phyloP scores from a whole-genome alignment of 306 rosid genomes.

The Pterocarpus santalinus region DNA sequence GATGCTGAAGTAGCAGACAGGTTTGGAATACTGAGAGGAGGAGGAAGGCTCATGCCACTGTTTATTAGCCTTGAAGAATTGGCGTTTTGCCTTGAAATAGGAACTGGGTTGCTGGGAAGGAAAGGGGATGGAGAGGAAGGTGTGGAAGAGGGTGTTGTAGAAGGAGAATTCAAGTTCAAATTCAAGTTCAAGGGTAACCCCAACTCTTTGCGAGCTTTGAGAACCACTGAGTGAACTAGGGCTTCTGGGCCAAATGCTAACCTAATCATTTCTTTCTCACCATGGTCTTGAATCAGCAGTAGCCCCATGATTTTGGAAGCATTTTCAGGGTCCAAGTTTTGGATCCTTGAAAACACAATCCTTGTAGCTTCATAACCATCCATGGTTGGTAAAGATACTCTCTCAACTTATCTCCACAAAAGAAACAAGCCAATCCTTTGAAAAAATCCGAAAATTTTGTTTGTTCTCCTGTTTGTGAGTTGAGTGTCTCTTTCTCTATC shows the following conservation, averaged over 20 bases:
- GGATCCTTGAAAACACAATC: conserved; percentile 88
- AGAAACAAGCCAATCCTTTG: too few relatives aligned
- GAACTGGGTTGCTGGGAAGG: conserved; percentile 24
- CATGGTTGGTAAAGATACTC: conserved; percentile 51
- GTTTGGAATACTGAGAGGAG: conserved; percentile 70
- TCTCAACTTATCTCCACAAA: too few relatives aligned
- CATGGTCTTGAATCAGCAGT: conserved; percentile 91
- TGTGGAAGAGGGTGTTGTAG: conserved; percentile 69
- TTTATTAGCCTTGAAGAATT: conserved; percentile 57
- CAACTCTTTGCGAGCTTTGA: conserved; percentile 82
- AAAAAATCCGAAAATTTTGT: conserved; percentile 31
- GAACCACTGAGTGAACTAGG: conserved; percentile 77
- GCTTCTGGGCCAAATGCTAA: conserved; percentile 95
- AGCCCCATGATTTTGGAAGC: conserved; percentile 98
- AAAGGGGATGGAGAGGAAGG: conserved; percentile 80
- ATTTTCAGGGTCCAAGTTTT: conserved; percentile 93
- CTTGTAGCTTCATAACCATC: conserved; percentile 95
- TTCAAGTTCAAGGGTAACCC: conserved; percentile 63
- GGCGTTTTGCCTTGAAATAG: conserved; percentile 57
- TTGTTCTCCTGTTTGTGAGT: too few relatives aligned
- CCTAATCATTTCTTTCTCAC: conserved; percentile 96
- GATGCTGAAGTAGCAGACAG: conserved; percentile 61
- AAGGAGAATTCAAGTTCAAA: conserved; percentile 33
- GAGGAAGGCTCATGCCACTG: conserved; percentile 54
- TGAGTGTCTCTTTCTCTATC: not conserved